Evolutionary conservation across 257 asterid genomes (phyloP).

Genomic region (Euphrasia confusa): DNA sequence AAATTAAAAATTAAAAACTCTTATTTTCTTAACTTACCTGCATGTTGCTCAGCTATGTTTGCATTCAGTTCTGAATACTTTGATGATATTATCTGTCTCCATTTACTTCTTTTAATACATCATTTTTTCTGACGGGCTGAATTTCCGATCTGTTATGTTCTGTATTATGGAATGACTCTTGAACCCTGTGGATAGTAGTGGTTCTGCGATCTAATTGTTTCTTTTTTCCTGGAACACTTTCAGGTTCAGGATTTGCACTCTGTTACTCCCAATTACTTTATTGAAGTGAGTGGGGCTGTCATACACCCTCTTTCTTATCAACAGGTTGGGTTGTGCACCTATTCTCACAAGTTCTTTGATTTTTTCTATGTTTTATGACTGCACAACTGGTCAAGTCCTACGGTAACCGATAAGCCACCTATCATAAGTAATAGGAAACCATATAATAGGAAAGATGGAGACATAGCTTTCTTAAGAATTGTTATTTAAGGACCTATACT

Average conservation of each 20-base stretch:
- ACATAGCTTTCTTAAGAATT: neutral
- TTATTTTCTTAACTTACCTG: slow-evolving; percentile 14
- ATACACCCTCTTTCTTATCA: slow-evolving; percentile 98
- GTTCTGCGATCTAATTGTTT: slow-evolving; percentile 6
- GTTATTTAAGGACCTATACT: slow-evolving; percentile 5
- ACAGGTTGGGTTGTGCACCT: slow-evolving; percentile 55
- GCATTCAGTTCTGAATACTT: slow-evolving; percentile 16
- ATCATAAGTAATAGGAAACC: neutral
- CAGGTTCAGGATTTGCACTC: slow-evolving; percentile 98
- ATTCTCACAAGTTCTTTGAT: slow-evolving; percentile 11
- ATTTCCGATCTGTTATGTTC: neutral
- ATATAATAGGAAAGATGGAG: neutral
- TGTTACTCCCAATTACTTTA: slow-evolving; percentile 80
- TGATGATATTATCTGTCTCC: slow-evolving; percentile 19
- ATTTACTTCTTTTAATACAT: slow-evolving; percentile 1
- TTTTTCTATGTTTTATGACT: slow-evolving; percentile 12
- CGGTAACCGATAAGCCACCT: neutral
- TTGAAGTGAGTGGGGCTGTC: slow-evolving; percentile 98
- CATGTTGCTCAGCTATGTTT: slow-evolving; percentile 17
- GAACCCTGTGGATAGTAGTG: slow-evolving; percentile 1
- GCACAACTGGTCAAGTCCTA: slow-evolving; percentile 8
- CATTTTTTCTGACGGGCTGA: slow-evolving; percentile 16
- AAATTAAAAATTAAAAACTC: neutral
- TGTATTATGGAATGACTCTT: slow-evolving; percentile 15
- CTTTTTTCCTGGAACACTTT: slow-evolving; percentile 28